A percentile compares a stretch with the other conserved stretches of the same genome.
Conservation (phyloP, 176 grass and related monocot genomes). For the Oryza officinalis region DNA sequence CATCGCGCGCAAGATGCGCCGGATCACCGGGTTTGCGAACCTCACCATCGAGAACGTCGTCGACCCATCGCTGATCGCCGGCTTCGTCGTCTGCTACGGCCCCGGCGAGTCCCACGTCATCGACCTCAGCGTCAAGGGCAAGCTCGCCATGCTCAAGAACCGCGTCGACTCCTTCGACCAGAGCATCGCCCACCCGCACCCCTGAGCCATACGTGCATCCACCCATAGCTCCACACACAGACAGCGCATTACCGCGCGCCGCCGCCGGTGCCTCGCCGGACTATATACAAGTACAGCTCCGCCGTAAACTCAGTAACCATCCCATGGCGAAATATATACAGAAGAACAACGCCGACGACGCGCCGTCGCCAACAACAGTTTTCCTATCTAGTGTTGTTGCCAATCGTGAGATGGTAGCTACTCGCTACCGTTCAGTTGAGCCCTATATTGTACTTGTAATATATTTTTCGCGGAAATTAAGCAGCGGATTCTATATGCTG, state of each 20-base stretch:
- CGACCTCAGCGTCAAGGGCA: constrained; percentile 84
- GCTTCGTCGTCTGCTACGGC: constrained; percentile 85
- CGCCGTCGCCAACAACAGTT: constrained; percentile 48
- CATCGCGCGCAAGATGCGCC: constrained; percentile 90
- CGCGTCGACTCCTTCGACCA: constrained; percentile 70
- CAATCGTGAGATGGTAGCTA: constrained; percentile 17
- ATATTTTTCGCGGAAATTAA: constrained; percentile 5
- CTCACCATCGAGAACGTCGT: constrained; percentile 70
- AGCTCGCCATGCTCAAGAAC: constrained; percentile 67
- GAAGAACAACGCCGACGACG: background rate
- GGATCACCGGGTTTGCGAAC: constrained; percentile 75
- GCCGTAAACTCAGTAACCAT: background rate
- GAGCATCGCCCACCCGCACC: constrained; percentile 17
- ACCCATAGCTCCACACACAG: background rate
- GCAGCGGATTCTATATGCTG: background rate
- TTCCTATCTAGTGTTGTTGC: constrained; percentile 50
- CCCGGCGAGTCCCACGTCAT: constrained; percentile 67
- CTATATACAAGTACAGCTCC: background rate
- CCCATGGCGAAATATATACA: background rate
- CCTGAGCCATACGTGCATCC: too few species aligned
- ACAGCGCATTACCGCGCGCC: background rate
- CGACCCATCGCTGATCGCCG: constrained; percentile 79
- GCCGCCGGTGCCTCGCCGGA: background rate
- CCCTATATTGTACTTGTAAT: constrained; percentile 6
- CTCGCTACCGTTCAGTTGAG: background rate